A percentile compares a stretch with the other conserved stretches of the same genome.
phyloP scores from a whole-genome alignment of 2,329 filamentous ascomycete species.

The Coleophoma eucalyptorum region DNA sequence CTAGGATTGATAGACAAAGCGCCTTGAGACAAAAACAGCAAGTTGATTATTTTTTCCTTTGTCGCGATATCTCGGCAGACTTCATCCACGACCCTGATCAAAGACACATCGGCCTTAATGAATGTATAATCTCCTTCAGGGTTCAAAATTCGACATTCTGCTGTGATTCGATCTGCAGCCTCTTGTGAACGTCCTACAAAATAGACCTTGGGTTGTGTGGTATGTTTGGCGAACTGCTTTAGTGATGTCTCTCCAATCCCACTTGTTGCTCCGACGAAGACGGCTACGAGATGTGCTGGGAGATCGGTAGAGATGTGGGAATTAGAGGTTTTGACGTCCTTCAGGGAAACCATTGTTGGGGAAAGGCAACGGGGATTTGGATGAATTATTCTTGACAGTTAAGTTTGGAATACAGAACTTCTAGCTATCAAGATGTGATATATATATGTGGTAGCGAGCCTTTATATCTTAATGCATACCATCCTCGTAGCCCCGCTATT shows the following conservation, averaged over 20 bases:
- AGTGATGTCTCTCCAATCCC: constrained; percentile 44
- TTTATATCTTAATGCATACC: too few species aligned
- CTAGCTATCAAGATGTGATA: too few species aligned
- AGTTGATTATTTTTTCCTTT: constrained; percentile 47
- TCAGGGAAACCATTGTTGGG: constrained; percentile 7
- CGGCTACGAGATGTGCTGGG: constrained; percentile 36
- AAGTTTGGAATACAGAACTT: too few species aligned
- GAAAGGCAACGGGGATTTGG: too few species aligned
- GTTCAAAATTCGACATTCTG: constrained; percentile 28
- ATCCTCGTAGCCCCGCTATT: too few species aligned
- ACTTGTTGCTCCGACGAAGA: constrained; percentile 46
- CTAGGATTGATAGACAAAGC: constrained; percentile 23
- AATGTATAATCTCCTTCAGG: constrained; percentile 38
- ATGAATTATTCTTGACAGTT: too few species aligned
- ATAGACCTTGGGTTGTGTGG: constrained; percentile 35
- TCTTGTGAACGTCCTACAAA: constrained; percentile 41
- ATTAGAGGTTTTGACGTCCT: constrained; percentile 6
- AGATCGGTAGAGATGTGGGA: constrained; percentile 14
- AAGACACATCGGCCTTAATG: constrained; percentile 36
- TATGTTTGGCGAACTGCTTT: constrained; percentile 35
- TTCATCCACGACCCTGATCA: constrained; percentile 40
- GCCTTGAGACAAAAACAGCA: constrained; percentile 47
- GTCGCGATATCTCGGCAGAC: constrained; percentile 42
- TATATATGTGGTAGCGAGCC: too few species aligned
- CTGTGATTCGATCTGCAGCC: constrained; percentile 30